phyloP scores from a whole-genome alignment of 495 filamentous ascomycete species.

The Penicillium bialowiezense region DNA sequence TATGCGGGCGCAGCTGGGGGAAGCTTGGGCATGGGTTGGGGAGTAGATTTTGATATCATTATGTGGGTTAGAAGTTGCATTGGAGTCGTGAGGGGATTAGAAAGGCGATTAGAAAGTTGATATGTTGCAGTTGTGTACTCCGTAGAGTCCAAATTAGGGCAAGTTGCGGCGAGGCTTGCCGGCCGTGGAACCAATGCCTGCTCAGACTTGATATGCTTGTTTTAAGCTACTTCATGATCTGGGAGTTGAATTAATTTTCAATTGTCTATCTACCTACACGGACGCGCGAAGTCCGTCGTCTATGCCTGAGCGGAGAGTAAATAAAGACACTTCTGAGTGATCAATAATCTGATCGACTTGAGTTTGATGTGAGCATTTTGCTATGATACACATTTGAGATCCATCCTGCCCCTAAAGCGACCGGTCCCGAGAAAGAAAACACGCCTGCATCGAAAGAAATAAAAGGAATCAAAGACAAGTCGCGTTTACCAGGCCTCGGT shows the following conservation, averaged over 20 bases:
- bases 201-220: too few species aligned
- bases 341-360: background rate
- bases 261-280: too few species aligned
- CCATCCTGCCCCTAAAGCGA: slow-evolving; percentile 6
- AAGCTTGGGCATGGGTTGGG: background rate
- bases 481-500: slow-evolving; percentile 24
- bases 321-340: too few species aligned
- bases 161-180: background rate
- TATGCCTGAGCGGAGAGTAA: too few species aligned
- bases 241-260: too few species aligned
- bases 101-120: too few species aligned
- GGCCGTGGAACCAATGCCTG: background rate
- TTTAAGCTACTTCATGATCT: too few species aligned
- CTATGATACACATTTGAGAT: slow-evolving; percentile 10
- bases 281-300: too few species aligned
- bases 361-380: slow-evolving; percentile 5
- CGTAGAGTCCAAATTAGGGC: too few species aligned
- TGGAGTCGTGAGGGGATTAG: too few species aligned
- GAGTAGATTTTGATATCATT: background rate
- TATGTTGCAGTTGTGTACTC: too few species aligned
- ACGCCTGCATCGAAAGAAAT: slow-evolving; percentile 12
- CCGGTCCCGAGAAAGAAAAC: slow-evolving; percentile 9
- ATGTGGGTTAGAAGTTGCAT: too few species aligned
- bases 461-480: slow-evolving; percentile 2
- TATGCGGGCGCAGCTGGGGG: background rate